Evolutionary conservation across 2,329 filamentous ascomycete genomes (phyloP), one percentile per base, ranked within the genome.

Genomic region (Cladobotryum mycophilum): DNA sequence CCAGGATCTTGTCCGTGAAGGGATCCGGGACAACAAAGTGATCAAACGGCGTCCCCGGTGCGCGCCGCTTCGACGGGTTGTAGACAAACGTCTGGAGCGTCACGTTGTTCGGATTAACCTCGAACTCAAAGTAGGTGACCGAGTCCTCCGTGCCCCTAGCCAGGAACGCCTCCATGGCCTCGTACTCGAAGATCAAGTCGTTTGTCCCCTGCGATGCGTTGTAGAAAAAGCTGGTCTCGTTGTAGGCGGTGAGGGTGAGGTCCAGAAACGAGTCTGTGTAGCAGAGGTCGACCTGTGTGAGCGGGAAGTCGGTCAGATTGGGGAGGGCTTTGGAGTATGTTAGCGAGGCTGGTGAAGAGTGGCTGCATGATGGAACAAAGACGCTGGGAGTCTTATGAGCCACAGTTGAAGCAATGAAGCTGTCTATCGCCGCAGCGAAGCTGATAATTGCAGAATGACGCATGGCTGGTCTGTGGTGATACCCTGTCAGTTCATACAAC

Each of bases 121-220:
- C 74, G 56, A 75, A 74, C 61, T 78, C 75, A 51, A 77, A 64
- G 57, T 78, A 78, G 1, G 68, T 73, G 61, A 70, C 64, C 1
- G 75, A 75, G 58, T 76, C 71, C 35, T 67, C 65, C 51, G 64
- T 69, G 45, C 74, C 75, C 30, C 61, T 67, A 57, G 70, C 65
- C 54, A 78, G 67, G 56, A 78, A 78, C 7, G 69, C 68, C 56
- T 77, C 75, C 70, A 77, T 74, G 34, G 77, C 74, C 55, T 76
- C 72, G 58, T 77, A 77, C 49, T 68, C 56, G 65, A 68, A 77
- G 46, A 78, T 72, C 40, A 69, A 64, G 44, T 70, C 73, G 54
- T 78, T 77, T 41, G 67, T 76, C 47, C 60, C 65, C 41, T 72
- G 67, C 20, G 56, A 64, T 17, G 60, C 58, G 58, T 75, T 69